These are phyloP conservation scores for Rossbeevera mucosa DNA, from an alignment of 768 basidiomycete genomes.

Conservation along the genomic window DNA sequence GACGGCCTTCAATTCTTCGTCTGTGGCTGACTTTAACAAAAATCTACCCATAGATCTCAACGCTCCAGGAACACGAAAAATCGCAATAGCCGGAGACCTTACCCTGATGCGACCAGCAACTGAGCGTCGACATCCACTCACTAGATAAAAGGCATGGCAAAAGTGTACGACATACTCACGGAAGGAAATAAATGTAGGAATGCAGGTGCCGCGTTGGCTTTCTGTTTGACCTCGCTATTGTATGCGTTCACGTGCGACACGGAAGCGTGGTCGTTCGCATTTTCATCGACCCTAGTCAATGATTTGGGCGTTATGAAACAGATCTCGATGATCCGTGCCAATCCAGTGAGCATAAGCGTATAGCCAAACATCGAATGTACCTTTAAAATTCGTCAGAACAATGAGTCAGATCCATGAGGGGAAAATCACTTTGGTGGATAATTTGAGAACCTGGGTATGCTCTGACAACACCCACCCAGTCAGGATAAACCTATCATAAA, in stretches of 20 bases:
- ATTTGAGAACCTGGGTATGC: slow-evolving; percentile 77
- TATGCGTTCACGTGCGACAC: slow-evolving; percentile 32
- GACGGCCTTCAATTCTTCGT: slow-evolving; percentile 77
- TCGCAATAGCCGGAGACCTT: slow-evolving; percentile 14
- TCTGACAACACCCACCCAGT: slow-evolving; percentile 95
- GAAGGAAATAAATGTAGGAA: slow-evolving; percentile 87
- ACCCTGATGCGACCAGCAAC: slow-evolving; percentile 78
- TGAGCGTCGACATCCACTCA: slow-evolving; percentile 22
- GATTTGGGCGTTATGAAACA: slow-evolving; percentile 59
- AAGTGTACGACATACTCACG: slow-evolving; percentile 46
- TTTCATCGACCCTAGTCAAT: slow-evolving; percentile 37
- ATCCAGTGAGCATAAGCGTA: slow-evolving; percentile 78
- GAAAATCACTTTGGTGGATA: slow-evolving; percentile 66
- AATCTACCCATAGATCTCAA: slow-evolving; percentile 39
- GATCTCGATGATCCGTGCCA: slow-evolving; percentile 76
- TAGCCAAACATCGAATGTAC: slow-evolving; percentile 81
- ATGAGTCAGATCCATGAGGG: background rate
- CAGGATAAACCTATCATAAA: slow-evolving; percentile 60
- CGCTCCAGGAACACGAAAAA: background rate
- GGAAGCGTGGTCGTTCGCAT: slow-evolving; percentile 66
- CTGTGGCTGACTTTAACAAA: slow-evolving; percentile 89
- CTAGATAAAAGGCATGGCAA: background rate
- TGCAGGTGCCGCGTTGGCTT: slow-evolving; percentile 44
- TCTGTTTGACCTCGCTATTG: slow-evolving; percentile 6
- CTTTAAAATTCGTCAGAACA: slow-evolving; percentile 30